Evolutionary conservation across 495 filamentous ascomycete genomes (phyloP).

Genomic region (Physcia stellaris): DNA sequence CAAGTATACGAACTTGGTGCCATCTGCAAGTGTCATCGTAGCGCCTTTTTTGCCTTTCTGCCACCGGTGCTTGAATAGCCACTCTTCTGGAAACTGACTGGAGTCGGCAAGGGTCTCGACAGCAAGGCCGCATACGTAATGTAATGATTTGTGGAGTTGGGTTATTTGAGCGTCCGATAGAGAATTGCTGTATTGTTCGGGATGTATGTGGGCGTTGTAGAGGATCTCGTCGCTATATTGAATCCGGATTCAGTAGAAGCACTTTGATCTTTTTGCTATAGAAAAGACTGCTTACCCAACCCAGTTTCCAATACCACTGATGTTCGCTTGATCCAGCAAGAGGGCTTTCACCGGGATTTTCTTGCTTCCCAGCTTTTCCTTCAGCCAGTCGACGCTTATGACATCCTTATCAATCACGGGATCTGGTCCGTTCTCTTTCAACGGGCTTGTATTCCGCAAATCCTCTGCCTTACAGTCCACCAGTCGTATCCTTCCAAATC

Average conservation of each 20-base stretch:
- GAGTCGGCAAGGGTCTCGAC: slow-evolving; percentile 71
- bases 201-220: slow-evolving; percentile 76
- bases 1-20: slow-evolving; percentile 66
- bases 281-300: slow-evolving; percentile 45
- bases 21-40: slow-evolving; percentile 54
- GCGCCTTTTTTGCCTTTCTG: slow-evolving; percentile 73
- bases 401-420: slow-evolving; percentile 70
- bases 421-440: slow-evolving; percentile 87
- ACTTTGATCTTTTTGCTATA: not conserved
- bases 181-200: slow-evolving; percentile 81
- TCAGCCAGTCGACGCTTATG: slow-evolving; percentile 60
- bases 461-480: slow-evolving; percentile 64
- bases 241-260: slow-evolving; percentile 10
- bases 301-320: slow-evolving; percentile 95
- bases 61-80: slow-evolving; percentile 90
- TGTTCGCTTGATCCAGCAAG: slow-evolving; percentile 74
- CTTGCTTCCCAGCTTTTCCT: slow-evolving; percentile 52
- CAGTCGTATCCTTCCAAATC: slow-evolving; percentile 64
- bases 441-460: slow-evolving; percentile 63
- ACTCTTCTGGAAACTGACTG: slow-evolving; percentile 71
- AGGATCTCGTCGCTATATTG: slow-evolving; percentile 63
- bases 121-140: slow-evolving; percentile 65
- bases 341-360: slow-evolving; percentile 77
- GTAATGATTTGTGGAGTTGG: slow-evolving; percentile 56
- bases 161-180: slow-evolving; percentile 59